Base-by-base conservation (phyloP, 2,329 filamentous ascomycete genomes). In the Penicillium glabrum region DNA sequence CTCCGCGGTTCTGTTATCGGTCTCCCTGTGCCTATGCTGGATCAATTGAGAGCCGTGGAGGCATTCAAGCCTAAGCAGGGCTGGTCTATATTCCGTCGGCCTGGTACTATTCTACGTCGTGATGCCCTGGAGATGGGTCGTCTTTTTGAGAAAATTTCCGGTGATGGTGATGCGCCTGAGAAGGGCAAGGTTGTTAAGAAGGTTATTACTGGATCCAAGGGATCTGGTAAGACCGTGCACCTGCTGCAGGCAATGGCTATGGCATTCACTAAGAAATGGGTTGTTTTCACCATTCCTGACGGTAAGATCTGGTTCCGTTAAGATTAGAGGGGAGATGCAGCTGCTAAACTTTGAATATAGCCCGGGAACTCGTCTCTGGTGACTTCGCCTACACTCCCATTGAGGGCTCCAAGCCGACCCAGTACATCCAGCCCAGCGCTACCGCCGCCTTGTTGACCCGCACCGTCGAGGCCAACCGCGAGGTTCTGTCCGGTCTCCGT, bases 61-160 rank as follows among this genome's bases (percentile, higher is more conserved):
- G 92, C 91, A 3, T 99, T 99, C 82, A 96, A 96, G 83, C 82
- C 86, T 23, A 90, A 86, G 24, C 95, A 98, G 81, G 87, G 85
- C 62, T 99, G 95, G 93, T 84, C 83, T 57, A 79, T 96, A 68
- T 99, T 98, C 77, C 81, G 90, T 65, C 83, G 86, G 63, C 95
- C 95, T 26, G 89, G 90, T 54, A 85, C 89, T 53, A 78, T 99
- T 70, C 79, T 96, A 60, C 84, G 93, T 65, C 81, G 84, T 56
- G 91, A 97, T 79, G 89, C 89, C n/a, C 79, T 90, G 41, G 83
- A 89, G 58, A 68, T 97, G 67, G 83, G 84, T n/a, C 80, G 79
- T 66, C 79, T 82, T 63, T 82, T 96, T 67, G 80, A 85, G 54
- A 74, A 79, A 9, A 81, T 86, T 8, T 79, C 79, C 11, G 77